Base-by-base conservation (phyloP, 164 flowering plant genomes). In the Chloranthus sessilifolius region DNA sequence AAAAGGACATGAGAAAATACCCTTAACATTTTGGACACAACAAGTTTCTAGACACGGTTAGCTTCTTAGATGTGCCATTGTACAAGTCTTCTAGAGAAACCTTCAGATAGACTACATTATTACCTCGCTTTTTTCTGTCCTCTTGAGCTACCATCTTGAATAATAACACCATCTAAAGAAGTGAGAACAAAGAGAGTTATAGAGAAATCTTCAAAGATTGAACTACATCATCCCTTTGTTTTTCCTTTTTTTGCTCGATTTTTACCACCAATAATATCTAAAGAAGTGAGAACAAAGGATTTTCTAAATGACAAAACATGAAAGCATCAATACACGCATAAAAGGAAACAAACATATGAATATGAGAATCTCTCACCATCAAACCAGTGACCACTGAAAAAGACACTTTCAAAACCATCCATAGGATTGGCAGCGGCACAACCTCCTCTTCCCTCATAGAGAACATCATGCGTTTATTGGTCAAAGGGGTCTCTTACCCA, bases 381-480 rank as follows among this genome's bases (percentile, higher is more conserved):
- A 60, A 73, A 73, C 11, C 40, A 45, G 16, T 66, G 66, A 30
- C 78, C 82, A 47, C 80, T 78, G 46, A 79, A 77, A 80, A 73
- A 36, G 80, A 61, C 55, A n/a, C n/a, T n/a, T n/a, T 80, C 76
- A 60, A 75, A 80, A 34, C 77, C 69, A 49, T 75, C 79, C 65
- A 75, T 73, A 34, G 86, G 81, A 52, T 49, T 65, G 58, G 75
- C 79, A 54, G 59, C 21, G 7, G 51, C 60, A 36, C 72, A 66
- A n/a, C 75, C 80, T 40, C 77, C 82, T 50, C 80, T 73, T 58
- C 80, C 82, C 39, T 80, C 86, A 51, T 75, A 73, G 45, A 80
- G 79, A 8, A 76, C 86, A 71, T 80, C 86, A 70, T 77, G 83
- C 50, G 83, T 81, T 59, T 77, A 80, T 53, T 75, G 81, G 43